A percentile compares a stretch with the other conserved stretches of the same genome.
Conservation (phyloP, 352 stramenopile species). For the Globisporangium solare region DNA sequence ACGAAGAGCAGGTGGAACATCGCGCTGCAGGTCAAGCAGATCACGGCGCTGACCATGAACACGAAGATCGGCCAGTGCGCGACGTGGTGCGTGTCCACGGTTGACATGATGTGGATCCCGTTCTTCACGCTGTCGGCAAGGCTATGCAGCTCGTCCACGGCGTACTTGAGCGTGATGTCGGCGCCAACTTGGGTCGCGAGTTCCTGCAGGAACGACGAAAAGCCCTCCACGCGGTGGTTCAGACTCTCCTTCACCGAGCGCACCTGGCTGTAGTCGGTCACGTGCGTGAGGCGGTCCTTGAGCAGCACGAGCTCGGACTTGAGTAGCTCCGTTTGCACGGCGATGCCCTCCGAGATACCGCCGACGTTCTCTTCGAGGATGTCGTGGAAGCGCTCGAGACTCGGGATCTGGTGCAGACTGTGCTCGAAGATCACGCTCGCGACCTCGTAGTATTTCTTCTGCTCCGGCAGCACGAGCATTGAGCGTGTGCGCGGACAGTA, state of each 20-base stretch:
- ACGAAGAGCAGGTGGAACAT: constrained; percentile 86
- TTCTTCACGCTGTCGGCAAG: constrained; percentile 78
- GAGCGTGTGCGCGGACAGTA: constrained; percentile 30
- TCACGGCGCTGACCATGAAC: constrained; percentile 79
- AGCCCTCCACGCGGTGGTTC: constrained; percentile 49
- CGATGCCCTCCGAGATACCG: constrained; percentile 59
- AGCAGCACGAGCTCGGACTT: constrained; percentile 53
- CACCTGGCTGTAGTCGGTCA: constrained; percentile 52
- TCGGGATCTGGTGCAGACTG: constrained; percentile 81
- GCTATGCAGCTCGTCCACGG: constrained; percentile 65
- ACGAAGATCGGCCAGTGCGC: constrained; percentile 82
- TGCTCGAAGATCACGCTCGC: constrained; percentile 78
- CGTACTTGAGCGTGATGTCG: constrained; percentile 71
- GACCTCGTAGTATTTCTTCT: constrained; percentile 63
- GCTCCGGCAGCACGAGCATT: constrained; percentile 18
- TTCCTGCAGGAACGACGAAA: constrained; percentile 66
- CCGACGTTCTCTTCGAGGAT: constrained; percentile 71
- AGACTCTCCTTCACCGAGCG: constrained; percentile 53
- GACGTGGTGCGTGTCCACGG: constrained; percentile 64
- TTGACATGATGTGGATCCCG: constrained; percentile 70
- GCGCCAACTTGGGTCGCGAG: constrained; percentile 69
- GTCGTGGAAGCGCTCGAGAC: constrained; percentile 71
- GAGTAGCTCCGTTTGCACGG: constrained; percentile 64
- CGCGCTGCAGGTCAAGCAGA: constrained; percentile 78
- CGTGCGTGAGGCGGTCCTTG: constrained; percentile 42